Percentiles rank a stretch among this genome's conserved stretches.
These are phyloP conservation scores for Cylindrodendrum hubeiense DNA, from an alignment of 2,329 filamentous ascomycete species.

Conservation along the genomic window DNA sequence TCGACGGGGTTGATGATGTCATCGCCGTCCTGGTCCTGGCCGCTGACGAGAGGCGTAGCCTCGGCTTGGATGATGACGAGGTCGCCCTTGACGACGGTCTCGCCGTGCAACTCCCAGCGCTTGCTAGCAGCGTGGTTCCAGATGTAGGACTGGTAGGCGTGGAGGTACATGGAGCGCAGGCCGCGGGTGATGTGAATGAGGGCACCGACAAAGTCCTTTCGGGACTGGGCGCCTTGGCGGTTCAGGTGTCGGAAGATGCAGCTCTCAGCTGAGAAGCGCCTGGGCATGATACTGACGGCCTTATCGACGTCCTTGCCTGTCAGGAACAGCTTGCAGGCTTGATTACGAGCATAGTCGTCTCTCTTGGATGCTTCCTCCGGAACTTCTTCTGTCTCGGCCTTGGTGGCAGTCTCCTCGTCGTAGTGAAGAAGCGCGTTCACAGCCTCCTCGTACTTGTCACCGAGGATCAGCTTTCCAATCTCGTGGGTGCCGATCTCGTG, in stretches of 20 bases:
- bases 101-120: slow-evolving; percentile 82
- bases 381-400: slow-evolving; percentile 52
- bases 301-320: slow-evolving; percentile 68
- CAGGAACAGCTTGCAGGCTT: slow-evolving; percentile 81
- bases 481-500: slow-evolving; percentile 88
- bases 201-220: slow-evolving; percentile 83
- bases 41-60: slow-evolving; percentile 54
- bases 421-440: slow-evolving; percentile 83
- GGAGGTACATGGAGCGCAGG: slow-evolving; percentile 92
- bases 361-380: slow-evolving; percentile 66
- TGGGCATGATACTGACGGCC: slow-evolving; percentile 78
- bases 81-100: slow-evolving; percentile 84
- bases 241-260: slow-evolving; percentile 83
- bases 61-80: slow-evolving; percentile 72
- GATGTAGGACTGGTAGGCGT: slow-evolving; percentile 94
- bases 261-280: slow-evolving; percentile 84
- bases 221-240: slow-evolving; percentile 57
- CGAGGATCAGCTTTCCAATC: slow-evolving; percentile 85
- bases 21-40: slow-evolving; percentile 72
- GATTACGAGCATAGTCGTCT: slow-evolving; percentile 84
- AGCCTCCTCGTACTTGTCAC: slow-evolving; percentile 84
- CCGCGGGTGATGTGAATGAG: slow-evolving; percentile 84
- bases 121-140: slow-evolving; percentile 91
- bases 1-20: slow-evolving; percentile 57
- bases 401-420: slow-evolving; percentile 69